Conservation (phyloP, 345 rosid genomes). For the Crucihimalaya himalaica region DNA sequence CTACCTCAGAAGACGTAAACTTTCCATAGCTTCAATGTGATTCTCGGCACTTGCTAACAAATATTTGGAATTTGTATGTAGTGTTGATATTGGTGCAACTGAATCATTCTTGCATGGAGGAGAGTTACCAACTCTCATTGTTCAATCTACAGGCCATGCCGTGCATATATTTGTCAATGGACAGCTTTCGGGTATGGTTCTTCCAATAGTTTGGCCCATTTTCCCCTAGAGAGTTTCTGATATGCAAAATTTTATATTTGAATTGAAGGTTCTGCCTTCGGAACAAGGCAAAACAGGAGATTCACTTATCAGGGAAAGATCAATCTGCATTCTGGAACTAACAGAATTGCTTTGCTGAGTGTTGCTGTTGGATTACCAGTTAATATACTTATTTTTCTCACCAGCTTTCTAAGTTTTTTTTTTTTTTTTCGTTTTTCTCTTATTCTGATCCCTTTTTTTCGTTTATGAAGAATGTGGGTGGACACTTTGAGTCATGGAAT, state of each 20-base stretch:
- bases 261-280: constrained; percentile 79
- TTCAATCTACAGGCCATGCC: constrained; percentile 92
- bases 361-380: constrained; percentile 97
- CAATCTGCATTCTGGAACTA: constrained; percentile 75
- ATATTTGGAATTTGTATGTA: constrained; percentile 35
- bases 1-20: background rate
- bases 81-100: constrained; percentile 73
- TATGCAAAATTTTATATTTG: background rate
- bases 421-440: background rate
- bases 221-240: constrained; percentile 15
- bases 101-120: constrained; percentile 94
- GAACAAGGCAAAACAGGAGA: constrained; percentile 78
- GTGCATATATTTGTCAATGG: constrained; percentile 91
- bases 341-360: constrained; percentile 91
- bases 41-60: background rate
- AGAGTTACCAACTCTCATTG: constrained; percentile 82
- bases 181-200: constrained; percentile 74
- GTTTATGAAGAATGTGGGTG: constrained; percentile 80
- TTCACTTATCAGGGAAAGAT: constrained; percentile 77
- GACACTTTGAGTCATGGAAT: constrained; percentile 93
- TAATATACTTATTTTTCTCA: constrained; percentile 40
- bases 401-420: background rate
- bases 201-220: background rate
- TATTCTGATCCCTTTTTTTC: background rate
- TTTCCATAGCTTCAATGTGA: constrained; percentile 1